Percentiles rank a stretch among this genome's conserved stretches.
phyloP scores from a whole-genome alignment of 192 early-diverging fungal species.

The Allomyces macrogynus region DNA sequence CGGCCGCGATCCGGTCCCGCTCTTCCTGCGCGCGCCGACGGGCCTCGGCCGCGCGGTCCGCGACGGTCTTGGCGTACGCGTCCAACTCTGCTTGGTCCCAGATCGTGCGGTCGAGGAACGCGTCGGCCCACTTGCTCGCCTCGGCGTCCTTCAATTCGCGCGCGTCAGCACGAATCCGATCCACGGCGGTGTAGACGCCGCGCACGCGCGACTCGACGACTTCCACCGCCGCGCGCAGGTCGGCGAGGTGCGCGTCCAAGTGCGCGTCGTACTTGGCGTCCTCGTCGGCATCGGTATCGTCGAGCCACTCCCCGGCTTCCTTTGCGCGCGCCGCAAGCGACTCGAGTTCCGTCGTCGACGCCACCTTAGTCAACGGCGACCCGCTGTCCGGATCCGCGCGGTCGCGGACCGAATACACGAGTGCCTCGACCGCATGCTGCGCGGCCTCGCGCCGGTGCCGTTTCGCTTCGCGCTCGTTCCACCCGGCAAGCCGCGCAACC shows the following conservation, averaged over 20 bases:
- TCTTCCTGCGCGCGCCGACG: no score
- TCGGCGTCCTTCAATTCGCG: neutral
- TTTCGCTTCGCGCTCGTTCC: neutral
- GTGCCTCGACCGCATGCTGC: neutral
- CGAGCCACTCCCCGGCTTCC: neutral
- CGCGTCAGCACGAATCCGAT: neutral
- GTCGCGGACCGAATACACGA: neutral
- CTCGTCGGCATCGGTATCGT: neutral
- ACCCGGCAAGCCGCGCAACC: neutral
- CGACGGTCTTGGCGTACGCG: no score
- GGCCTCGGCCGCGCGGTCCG: no score
- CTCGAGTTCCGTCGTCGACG: neutral
- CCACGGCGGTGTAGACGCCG: no score
- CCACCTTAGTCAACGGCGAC: neutral
- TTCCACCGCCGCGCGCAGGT: neutral
- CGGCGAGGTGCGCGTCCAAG: neutral
- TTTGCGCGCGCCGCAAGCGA: neutral
- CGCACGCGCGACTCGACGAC: no score
- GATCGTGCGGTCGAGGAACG: no score
- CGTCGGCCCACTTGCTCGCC: neutral
- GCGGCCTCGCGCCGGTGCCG: neutral
- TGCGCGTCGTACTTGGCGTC: neutral
- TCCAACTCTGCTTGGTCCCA: no score
- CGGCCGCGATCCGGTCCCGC: no score
- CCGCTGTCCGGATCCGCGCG: neutral